phyloP scores from a whole-genome alignment of 2,329 filamentous ascomycete species.

The Botrytis deweyae region DNA sequence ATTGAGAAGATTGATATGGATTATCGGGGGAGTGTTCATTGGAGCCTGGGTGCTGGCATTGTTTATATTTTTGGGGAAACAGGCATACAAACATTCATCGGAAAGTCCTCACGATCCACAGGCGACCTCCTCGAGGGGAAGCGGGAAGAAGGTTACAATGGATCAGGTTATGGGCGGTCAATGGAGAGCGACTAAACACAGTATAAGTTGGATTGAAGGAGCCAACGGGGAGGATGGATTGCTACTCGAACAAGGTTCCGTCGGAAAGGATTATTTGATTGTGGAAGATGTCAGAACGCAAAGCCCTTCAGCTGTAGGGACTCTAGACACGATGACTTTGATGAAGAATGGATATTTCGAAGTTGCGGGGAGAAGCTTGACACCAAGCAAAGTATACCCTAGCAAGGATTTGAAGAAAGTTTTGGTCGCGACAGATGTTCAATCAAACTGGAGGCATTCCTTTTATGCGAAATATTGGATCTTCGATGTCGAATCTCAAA shows the following conservation, averaged over 20 bases:
- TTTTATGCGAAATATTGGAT: slow-evolving; percentile 86
- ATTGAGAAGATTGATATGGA: slow-evolving; percentile 56
- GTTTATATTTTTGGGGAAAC: slow-evolving; percentile 62
- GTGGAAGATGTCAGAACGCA: slow-evolving; percentile 78
- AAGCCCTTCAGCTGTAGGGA: slow-evolving; percentile 44
- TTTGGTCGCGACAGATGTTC: slow-evolving; percentile 68
- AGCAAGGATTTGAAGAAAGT: slow-evolving; percentile 85
- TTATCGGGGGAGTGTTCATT: slow-evolving; percentile 59
- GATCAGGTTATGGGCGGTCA: slow-evolving; percentile 66
- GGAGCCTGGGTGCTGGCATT: slow-evolving; percentile 69
- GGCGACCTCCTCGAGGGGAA: slow-evolving; percentile 60
- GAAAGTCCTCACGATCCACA: slow-evolving; percentile 66
- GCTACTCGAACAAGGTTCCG: slow-evolving; percentile 66
- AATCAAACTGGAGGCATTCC: slow-evolving; percentile 88
- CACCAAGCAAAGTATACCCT: slow-evolving; percentile 65
- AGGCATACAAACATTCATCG: slow-evolving; percentile 65
- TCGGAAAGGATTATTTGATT: slow-evolving; percentile 71
- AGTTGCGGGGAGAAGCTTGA: slow-evolving; percentile 55
- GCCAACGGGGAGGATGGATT: slow-evolving; percentile 79
- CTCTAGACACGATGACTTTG: slow-evolving; percentile 61
- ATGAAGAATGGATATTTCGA: slow-evolving; percentile 69
- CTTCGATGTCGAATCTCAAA: slow-evolving; percentile 81
- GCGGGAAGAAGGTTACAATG: slow-evolving; percentile 70
- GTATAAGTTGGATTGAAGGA: slow-evolving; percentile 75
- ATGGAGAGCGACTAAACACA: slow-evolving; percentile 63